These are phyloP conservation scores for Diospyros kaki DNA, from an alignment of 148 eudicot genomes.

Conservation along the genomic window DNA sequence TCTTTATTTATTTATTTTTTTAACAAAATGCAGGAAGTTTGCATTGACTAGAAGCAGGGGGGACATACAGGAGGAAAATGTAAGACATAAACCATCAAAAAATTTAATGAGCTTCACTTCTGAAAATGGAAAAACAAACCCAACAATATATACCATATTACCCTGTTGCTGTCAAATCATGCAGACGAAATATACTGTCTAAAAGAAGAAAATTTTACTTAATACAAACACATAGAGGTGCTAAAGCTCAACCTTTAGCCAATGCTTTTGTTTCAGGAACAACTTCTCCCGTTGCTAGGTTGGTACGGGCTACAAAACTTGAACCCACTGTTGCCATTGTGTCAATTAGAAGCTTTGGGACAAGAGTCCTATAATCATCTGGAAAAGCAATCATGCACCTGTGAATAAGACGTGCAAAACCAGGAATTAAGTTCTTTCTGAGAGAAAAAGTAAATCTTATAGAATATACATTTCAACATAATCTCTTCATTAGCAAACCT, in stretches of 20 bases:
- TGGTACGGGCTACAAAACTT: constrained; percentile 75
- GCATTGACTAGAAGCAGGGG: background rate
- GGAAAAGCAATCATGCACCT: constrained; percentile 92
- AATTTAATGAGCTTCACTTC: background rate
- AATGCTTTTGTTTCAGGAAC: constrained; percentile 91
- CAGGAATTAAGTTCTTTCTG: background rate
- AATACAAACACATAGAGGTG: constrained; percentile 4
- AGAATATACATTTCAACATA: background rate
- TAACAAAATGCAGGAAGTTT: background rate
- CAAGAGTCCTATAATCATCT: constrained; percentile 79
- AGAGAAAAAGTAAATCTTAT: background rate
- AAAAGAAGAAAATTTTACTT: background rate
- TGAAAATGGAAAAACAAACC: background rate
- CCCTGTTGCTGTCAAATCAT: constrained; percentile 8
- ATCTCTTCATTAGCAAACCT: background rate
- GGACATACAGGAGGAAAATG: background rate
- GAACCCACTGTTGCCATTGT: constrained; percentile 55
- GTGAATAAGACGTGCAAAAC: constrained; percentile 20
- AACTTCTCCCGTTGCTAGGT: constrained; percentile 86
- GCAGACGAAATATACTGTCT: constrained; percentile 4
- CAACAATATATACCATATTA: background rate
- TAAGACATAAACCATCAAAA: background rate
- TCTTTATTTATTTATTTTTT: background rate
- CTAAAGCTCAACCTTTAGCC: constrained; percentile 58
- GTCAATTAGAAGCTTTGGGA: constrained; percentile 78